Evolutionary conservation across 148 eudicot species (phyloP).

Genomic region (Nepenthes gracilis): DNA sequence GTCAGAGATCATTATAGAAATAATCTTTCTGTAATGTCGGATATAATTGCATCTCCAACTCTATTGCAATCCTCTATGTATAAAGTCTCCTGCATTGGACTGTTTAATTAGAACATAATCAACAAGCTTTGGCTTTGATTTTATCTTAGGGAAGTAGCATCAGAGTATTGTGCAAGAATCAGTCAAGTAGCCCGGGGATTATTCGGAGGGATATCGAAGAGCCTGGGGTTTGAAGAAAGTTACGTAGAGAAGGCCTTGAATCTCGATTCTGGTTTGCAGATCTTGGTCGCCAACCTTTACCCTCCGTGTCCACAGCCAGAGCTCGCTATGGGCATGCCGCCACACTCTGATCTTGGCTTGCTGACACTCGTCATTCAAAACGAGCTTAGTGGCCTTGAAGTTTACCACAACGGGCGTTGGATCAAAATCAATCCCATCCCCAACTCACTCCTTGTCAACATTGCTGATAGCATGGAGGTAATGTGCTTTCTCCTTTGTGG

Average conservation of each 20-base stretch:
- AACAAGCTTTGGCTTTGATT: background rate
- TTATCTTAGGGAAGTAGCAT: background rate
- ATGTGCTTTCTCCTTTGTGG: too few relatives aligned
- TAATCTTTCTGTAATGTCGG: too few relatives aligned
- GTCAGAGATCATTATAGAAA: too few relatives aligned
- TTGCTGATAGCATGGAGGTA: slow-evolving; percentile 35
- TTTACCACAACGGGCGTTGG: slow-evolving; percentile 26
- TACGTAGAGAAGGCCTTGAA: slow-evolving; percentile 13
- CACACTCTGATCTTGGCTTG: slow-evolving; percentile 30
- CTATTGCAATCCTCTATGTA: too few relatives aligned
- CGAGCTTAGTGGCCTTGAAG: slow-evolving; percentile 24
- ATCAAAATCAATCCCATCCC: slow-evolving; percentile 24
- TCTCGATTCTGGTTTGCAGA: slow-evolving; percentile 17
- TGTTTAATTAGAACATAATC: too few relatives aligned
- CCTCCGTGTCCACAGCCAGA: slow-evolving; percentile 33
- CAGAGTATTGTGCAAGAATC: too few relatives aligned
- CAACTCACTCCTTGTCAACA: slow-evolving; percentile 33
- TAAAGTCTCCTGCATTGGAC: too few relatives aligned
- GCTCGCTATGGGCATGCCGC: slow-evolving; percentile 29
- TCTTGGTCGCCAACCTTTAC: slow-evolving; percentile 19
- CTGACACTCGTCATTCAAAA: slow-evolving; percentile 27
- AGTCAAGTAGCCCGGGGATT: too few relatives aligned
- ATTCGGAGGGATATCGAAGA: slow-evolving; percentile 19
- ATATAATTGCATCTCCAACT: too few relatives aligned
- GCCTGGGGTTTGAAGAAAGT: slow-evolving; percentile 21